Percentiles rank a stretch among this genome's conserved stretches.
Evolutionary conservation across 768 basidiomycete genomes (phyloP).

Genomic region (Cystofilobasidium macerans): DNA sequence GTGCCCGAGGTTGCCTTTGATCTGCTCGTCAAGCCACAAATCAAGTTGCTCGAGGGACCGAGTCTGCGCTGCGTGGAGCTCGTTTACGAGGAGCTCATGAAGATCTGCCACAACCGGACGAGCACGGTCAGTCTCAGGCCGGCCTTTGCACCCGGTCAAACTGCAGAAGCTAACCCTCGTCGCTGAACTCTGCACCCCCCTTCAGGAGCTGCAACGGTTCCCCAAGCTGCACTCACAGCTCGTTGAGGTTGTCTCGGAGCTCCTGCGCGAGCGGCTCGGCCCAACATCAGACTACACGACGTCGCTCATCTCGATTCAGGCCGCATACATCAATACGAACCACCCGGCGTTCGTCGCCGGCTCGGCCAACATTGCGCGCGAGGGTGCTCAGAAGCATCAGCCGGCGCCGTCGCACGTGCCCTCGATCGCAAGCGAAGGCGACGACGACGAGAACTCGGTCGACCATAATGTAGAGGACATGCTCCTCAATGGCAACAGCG

Average conservation of each 20-base stretch:
- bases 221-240: conserved; percentile 84
- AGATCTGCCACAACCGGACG: conserved; percentile 98
- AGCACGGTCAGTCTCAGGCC: conserved; percentile 49
- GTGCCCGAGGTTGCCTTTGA: conserved; percentile 97
- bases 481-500: conserved; percentile 15
- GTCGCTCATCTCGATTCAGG: conserved; percentile 90
- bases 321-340: conserved; percentile 98
- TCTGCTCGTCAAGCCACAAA: conserved; percentile 92
- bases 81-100: conserved; percentile 97
- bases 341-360: conserved; percentile 42
- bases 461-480: conserved; percentile 46
- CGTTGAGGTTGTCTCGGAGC: conserved; percentile 92
- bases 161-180: neutral
- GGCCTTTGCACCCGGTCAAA: neutral
- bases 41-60: conserved; percentile 87
- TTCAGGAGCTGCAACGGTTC: conserved; percentile 90
- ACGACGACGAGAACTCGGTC: conserved; percentile 45
- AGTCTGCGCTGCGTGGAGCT: conserved; percentile 91
- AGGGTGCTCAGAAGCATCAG: conserved; percentile 14
- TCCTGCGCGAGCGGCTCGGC: conserved; percentile 84
- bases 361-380: conserved; percentile 25
- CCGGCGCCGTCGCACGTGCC: conserved; percentile 15
- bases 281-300: conserved; percentile 95
- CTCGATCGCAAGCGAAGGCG: conserved; percentile 45
- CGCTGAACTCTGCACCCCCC: neutral